Percentiles rank a stretch among this genome's conserved stretches.
phyloP scores from a whole-genome alignment of 1,284 basidiomycete genomes.

The Pseudozyma thailandica region DNA sequence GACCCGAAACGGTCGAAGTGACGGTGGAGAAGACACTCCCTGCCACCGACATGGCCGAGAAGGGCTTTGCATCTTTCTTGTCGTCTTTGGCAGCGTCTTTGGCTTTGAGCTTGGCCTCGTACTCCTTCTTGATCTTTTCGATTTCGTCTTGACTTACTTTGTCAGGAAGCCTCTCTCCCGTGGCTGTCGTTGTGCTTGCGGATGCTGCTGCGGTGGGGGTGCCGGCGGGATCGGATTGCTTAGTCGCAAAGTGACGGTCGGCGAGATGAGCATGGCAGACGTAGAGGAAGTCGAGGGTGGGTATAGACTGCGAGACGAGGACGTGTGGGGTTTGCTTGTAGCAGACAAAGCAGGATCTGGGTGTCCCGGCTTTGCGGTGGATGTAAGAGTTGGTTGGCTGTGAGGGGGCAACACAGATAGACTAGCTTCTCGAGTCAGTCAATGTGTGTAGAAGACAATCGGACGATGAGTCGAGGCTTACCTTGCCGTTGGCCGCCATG shows the following conservation, averaged over 20 bases:
- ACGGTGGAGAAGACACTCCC: slow-evolving; percentile 42
- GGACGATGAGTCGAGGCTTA: not conserved
- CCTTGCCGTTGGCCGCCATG: not conserved
- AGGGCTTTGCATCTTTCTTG: slow-evolving; percentile 27
- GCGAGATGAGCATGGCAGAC: slow-evolving; percentile 53
- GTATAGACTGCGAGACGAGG: slow-evolving; percentile 52
- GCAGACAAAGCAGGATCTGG: slow-evolving; percentile 56
- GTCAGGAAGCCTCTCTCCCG: slow-evolving; percentile 25
- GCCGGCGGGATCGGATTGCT: slow-evolving; percentile 28
- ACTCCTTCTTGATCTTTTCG: slow-evolving; percentile 54
- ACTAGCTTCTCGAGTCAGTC: not conserved
- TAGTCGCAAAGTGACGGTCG: slow-evolving; percentile 56
- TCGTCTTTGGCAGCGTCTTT: slow-evolving; percentile 27
- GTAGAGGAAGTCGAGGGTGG: slow-evolving; percentile 57
- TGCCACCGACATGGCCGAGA: slow-evolving; percentile 25
- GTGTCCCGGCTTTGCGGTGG: slow-evolving; percentile 54
- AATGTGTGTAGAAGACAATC: not conserved
- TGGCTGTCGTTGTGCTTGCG: not conserved
- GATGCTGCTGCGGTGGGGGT: not conserved
- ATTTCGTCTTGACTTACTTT: slow-evolving; percentile 55
- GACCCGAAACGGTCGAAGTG: slow-evolving; percentile 36
- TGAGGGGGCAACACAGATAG: not conserved
- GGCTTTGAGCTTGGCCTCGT: slow-evolving; percentile 37
- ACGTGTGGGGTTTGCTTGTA: slow-evolving; percentile 50
- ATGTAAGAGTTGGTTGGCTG: slow-evolving; percentile 54